phyloP scores from a whole-genome alignment of 73 alveolate genomes.

The Paramecium sonneborni region DNA sequence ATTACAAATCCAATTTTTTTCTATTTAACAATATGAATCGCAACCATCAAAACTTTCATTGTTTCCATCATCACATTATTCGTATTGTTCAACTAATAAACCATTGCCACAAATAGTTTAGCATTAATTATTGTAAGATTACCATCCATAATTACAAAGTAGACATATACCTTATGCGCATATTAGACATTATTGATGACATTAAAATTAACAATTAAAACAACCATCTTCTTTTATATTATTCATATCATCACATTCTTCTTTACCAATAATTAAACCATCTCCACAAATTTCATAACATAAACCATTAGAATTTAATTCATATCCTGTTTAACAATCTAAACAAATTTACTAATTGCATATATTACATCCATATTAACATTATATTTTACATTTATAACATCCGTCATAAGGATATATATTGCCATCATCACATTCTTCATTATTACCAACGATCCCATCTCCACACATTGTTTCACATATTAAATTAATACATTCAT shows the following conservation, averaged over 20 bases:
- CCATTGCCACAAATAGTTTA: neutral
- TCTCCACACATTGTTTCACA: neutral
- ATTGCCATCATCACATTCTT: slow-evolving; percentile 6
- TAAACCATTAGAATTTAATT: neutral
- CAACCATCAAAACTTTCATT: neutral
- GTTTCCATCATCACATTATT: slow-evolving; percentile 16
- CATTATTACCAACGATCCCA: neutral
- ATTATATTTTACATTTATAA: neutral
- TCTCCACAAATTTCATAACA: neutral
- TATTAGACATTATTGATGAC: neutral
- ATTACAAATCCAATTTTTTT: neutral
- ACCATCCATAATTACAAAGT: neutral
- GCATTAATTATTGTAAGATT: neutral
- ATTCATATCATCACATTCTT: neutral
- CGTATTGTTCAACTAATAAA: neutral
- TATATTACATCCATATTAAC: neutral
- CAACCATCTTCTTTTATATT: neutral
- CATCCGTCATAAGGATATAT: neutral
- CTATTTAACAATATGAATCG: neutral
- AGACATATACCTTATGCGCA: neutral
- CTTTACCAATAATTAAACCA: neutral
- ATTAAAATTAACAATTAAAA: neutral
- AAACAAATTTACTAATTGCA: neutral
- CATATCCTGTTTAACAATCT: neutral
- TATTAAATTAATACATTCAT: neutral